Evolutionary conservation across 805 yeast genomes (phyloP), one percentile per base, ranked within the genome.

Genomic region (Metschnikowia anglica): DNA sequence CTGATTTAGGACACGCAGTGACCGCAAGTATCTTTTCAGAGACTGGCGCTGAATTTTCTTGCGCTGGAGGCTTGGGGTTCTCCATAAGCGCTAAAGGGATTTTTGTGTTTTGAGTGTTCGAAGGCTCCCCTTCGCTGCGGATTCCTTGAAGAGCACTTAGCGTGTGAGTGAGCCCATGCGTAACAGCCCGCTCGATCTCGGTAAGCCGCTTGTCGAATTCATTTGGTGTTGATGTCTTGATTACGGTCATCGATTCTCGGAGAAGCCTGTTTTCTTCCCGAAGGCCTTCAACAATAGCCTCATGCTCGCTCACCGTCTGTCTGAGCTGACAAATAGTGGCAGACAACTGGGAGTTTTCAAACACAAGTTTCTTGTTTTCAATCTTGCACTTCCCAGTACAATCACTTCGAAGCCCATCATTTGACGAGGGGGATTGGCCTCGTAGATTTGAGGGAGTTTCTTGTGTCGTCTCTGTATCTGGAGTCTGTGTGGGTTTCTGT

Each of bases 81-180:
- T n/a, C n/a, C n/a, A n/a, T n/a, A n/a, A n/a, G n/a, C n/a, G n/a
- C n/a, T n/a, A n/a, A n/a, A n/a, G 16, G 13, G 13, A 26, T 26
- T 26, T 26, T 16, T 26, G 16, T n/a, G 16, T 7, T 26, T 26
- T n/a, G 29, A 26, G 16, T 26, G 8, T n/a, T 26, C 16, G 29
- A n/a, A 13, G 16, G 4, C 13, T 9, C 11, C 20, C 16, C 16
- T 12, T n/a, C 23, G 16, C 17, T 20, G 11, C 43, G 32, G 8
- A 39, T 33, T 18, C 37, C 27, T 15, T 36, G 26, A 9, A 41
- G 36, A 3, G 40, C 40, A 25, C 20, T 35, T 24, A 41, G 16
- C 5, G 44, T 41, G 31, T 41, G 36, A 4, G 40, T 5, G 11
- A 41, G 39, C 5, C 44, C 44, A 18, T 24, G 27, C 3, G 40